These are phyloP conservation scores for Clitopilus passeckerianus DNA, from an alignment of 768 basidiomycete species.

Conservation along the genomic window DNA sequence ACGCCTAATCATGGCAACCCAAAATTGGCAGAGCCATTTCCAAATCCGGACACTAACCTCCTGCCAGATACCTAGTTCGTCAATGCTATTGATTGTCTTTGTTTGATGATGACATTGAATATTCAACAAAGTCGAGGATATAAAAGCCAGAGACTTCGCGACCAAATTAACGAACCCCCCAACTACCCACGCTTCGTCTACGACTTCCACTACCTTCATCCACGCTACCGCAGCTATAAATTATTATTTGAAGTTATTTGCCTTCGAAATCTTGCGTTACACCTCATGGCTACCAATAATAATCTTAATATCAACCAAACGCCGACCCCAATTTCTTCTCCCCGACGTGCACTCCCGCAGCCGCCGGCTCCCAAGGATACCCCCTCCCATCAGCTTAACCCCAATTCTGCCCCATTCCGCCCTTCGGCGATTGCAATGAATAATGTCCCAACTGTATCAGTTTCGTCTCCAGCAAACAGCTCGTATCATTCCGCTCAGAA, in stretches of 20 bases:
- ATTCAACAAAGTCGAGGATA: background rate
- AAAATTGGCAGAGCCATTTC: background rate
- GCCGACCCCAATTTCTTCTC: slow-evolving; percentile 4
- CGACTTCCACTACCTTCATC: background rate
- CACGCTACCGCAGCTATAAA: background rate
- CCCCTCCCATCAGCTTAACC: background rate
- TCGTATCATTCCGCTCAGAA: background rate
- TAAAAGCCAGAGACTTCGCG: background rate
- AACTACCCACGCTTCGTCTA: background rate
- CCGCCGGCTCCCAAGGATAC: background rate
- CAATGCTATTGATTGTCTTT: background rate
- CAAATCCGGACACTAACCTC: background rate
- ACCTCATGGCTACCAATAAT: background rate
- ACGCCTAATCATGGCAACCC: background rate
- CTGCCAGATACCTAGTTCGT: background rate
- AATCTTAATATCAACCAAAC: background rate
- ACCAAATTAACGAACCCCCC: background rate
- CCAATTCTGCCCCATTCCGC: slow-evolving; percentile 2
- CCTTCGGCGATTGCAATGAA: background rate
- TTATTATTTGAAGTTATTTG: background rate
- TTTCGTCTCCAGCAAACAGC: slow-evolving; percentile 4
- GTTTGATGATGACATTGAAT: background rate
- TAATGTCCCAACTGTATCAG: slow-evolving; percentile 2
- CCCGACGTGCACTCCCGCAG: background rate
- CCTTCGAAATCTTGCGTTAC: background rate